phyloP scores from a whole-genome alignment of 768 basidiomycete species.

The Serendipita indica region DNA sequence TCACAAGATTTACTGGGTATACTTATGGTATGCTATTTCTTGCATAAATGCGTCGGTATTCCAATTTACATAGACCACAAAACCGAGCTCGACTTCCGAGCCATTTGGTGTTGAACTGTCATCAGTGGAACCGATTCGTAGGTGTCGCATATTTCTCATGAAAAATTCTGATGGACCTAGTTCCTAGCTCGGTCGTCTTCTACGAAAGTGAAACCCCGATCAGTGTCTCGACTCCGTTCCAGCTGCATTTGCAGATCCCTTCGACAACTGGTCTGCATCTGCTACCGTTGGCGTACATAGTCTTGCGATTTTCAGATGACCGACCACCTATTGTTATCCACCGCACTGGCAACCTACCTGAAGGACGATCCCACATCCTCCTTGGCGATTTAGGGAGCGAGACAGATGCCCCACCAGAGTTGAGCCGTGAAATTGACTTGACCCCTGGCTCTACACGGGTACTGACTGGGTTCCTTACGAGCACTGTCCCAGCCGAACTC shows the following conservation, averaged over 20 bases:
- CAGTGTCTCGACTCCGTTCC: slow-evolving; percentile 52
- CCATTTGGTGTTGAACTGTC: slow-evolving; percentile 46
- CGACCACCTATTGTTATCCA: slow-evolving; percentile 36
- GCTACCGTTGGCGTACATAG: slow-evolving; percentile 46
- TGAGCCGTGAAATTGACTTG: slow-evolving; percentile 44
- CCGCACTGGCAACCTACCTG: slow-evolving; percentile 21
- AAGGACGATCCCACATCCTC: background rate
- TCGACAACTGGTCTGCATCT: slow-evolving; percentile 32
- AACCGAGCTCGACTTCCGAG: slow-evolving; percentile 43
- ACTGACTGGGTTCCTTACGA: slow-evolving; percentile 44
- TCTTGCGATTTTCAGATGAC: slow-evolving; percentile 42
- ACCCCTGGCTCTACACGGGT: slow-evolving; percentile 35
- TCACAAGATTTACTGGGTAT: slow-evolving; percentile 63
- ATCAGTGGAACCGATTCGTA: slow-evolving; percentile 51
- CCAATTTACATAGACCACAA: slow-evolving; percentile 41
- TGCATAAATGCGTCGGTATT: background rate
- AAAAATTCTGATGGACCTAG: slow-evolving; percentile 26
- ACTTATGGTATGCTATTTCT: slow-evolving; percentile 37
- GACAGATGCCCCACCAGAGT: background rate
- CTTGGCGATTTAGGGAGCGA: background rate
- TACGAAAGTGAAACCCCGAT: slow-evolving; percentile 52
- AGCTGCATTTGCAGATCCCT: slow-evolving; percentile 49
- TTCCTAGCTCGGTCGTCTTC: slow-evolving; percentile 52
- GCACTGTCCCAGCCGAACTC: slow-evolving; percentile 34
- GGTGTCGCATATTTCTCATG: slow-evolving; percentile 18